Evolutionary conservation across 148 eudicot species (phyloP).

Genomic region (Rhododendron ovatum): DNA sequence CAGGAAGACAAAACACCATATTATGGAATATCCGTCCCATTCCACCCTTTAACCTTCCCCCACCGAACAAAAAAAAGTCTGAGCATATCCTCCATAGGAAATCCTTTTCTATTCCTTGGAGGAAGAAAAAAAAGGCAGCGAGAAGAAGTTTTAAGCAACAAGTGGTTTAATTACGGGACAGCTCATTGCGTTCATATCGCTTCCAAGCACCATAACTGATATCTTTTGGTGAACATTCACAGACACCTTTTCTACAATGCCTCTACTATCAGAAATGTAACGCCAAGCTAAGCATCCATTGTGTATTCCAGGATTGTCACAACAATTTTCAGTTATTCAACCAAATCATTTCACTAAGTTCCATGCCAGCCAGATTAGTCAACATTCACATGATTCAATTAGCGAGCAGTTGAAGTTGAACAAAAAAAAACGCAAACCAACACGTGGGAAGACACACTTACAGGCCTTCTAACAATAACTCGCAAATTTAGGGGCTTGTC

Average conservation of each 20-base stretch:
- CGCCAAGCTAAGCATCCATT: background rate
- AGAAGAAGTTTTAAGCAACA: background rate
- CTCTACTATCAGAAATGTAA: background rate
- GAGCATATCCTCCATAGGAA: background rate
- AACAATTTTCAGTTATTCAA: background rate
- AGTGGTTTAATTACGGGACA: background rate
- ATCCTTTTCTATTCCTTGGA: conserved; percentile 12
- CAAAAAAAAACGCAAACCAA: background rate
- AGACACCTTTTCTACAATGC: background rate
- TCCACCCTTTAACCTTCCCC: background rate
- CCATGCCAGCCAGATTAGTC: background rate
- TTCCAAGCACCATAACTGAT: background rate
- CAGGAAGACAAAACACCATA: background rate
- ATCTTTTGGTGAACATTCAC: background rate
- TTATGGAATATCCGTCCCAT: background rate
- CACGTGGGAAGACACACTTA: conserved; percentile 23
- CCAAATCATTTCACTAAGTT: background rate
- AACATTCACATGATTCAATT: background rate
- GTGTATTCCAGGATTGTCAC: background rate
- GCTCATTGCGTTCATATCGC: background rate
- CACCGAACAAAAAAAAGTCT: background rate
- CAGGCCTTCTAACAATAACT: conserved; percentile 52
- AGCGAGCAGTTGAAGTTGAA: background rate
- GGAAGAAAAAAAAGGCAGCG: background rate
- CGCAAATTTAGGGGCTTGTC: conserved; percentile 35